Evolutionary conservation across 371 early-diverging fungal species (phyloP).

Genomic region (Zopfochytrium polystomum): DNA sequence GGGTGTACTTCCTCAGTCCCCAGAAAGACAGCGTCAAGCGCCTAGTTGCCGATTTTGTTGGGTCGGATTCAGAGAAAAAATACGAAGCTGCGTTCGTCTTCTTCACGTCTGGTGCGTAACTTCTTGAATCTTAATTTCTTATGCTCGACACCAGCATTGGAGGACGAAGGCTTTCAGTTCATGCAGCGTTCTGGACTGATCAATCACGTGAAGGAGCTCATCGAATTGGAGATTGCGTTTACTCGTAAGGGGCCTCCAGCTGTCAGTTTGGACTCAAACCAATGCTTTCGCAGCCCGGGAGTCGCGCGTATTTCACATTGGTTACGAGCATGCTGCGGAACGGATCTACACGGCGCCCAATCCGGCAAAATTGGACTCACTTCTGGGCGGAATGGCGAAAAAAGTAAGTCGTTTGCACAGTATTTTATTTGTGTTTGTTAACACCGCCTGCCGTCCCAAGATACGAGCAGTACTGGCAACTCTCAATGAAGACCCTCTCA

Average conservation of each 20-base stretch:
- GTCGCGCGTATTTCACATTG: constrained; percentile 71
- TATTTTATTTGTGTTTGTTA: not conserved
- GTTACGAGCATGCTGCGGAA: constrained; percentile 58
- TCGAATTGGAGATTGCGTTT: too few relatives aligned
- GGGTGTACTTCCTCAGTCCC: constrained; percentile 87
- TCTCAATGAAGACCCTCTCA: constrained; percentile 78
- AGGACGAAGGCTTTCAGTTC: too few relatives aligned
- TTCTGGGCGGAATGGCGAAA: constrained; percentile 59
- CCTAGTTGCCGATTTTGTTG: constrained; percentile 76
- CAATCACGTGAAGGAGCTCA: too few relatives aligned
- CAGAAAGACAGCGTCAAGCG: constrained; percentile 65
- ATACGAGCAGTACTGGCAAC: constrained; percentile 32
- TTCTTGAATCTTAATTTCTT: too few relatives aligned
- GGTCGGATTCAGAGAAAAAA: too few relatives aligned
- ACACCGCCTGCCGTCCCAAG: not conserved
- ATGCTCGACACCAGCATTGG: too few relatives aligned
- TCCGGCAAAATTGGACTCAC: constrained; percentile 44
- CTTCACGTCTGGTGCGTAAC: too few relatives aligned
- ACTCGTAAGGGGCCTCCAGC: too few relatives aligned
- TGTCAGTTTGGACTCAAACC: not conserved
- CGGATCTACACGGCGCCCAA: constrained; percentile 50
- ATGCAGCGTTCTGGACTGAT: too few relatives aligned
- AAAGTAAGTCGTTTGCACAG: constrained; percentile 47
- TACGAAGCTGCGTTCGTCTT: constrained; percentile 41
- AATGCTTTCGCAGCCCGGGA: constrained; percentile 59